Base-by-base conservation (phyloP, 441 rosid genomes). In the Pelargonium cotyledonis region DNA sequence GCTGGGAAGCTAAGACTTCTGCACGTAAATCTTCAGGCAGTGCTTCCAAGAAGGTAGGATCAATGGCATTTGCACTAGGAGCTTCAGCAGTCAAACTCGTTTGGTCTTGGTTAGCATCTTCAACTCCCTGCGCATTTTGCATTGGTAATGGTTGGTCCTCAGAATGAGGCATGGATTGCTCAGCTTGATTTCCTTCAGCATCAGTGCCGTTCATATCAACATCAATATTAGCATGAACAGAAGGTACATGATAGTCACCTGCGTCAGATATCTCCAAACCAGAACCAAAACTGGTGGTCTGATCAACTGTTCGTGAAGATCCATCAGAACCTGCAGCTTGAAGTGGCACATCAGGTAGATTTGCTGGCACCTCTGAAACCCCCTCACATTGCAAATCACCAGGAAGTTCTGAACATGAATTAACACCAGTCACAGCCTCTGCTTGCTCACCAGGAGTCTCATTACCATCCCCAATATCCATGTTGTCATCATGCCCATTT, bases 1-100 rank as follows among this genome's bases (percentile, higher is more conserved):
- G 99, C 80, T 95, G 99, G 47, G 99, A 90, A 80, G 99, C 98
- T 60, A 95, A 86, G 76, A 95, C 99, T 82, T 95, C 99, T 16
- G 96, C 96, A 11, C 97, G 86, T 69, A 95, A 75, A 68, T 92
- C 96, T 83, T 92, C 99, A 71, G 99, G 99, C 63, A 95, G 80
- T 1, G 99, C 99, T 78, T 95, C 98, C 79, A 92, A 76, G 81
- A 95, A 95, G 63, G 99, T 89, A 70, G 99, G 99, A 81, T 95
- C 99, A 73, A 95, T 95, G 65, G 93, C 84, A 82, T 83, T 88
- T 63, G 89, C 81, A 76, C 81, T 86, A 69, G 91, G 74, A 75
- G 79, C 80, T 70, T 83, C 91, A 63, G 69, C 74, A 72, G 82
- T 80, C 35, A 64, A 38, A 65, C 71, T 78, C 62, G 75, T 69